Conservation (phyloP, 169 alveolate species). For the Plasmodium malariae region DNA sequence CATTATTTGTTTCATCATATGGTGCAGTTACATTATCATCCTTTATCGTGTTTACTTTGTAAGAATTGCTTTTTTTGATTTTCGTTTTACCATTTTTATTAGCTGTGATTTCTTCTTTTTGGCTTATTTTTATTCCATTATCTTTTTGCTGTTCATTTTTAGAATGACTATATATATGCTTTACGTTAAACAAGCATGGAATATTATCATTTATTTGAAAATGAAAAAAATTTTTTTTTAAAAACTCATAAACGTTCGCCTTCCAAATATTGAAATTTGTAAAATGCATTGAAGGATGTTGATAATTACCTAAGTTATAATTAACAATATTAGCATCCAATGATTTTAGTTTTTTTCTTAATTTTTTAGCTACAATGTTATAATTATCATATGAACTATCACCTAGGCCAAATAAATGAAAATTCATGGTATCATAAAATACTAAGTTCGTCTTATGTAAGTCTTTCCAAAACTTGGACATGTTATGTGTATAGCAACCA, state of each 20-base stretch:
- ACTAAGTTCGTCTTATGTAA: constrained; percentile 12
- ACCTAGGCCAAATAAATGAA: constrained; percentile 71
- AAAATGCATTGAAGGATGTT: constrained; percentile 74
- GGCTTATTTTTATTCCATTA: too few species aligned
- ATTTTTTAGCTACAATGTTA: constrained; percentile 55
- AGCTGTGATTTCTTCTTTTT: too few species aligned
- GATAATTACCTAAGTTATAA: constrained; percentile 70
- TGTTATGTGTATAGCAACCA: constrained; percentile 47
- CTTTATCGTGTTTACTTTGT: too few species aligned
- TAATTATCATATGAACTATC: constrained; percentile 75
- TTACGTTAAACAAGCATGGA: constrained; percentile 14
- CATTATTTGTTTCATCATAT: too few species aligned
- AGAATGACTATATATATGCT: neutral
- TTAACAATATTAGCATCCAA: constrained; percentile 41
- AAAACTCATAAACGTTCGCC: constrained; percentile 36
- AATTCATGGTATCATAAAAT: constrained; percentile 38
- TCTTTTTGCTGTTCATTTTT: too few species aligned
- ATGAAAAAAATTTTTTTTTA: constrained; percentile 21
- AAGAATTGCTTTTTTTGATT: too few species aligned
- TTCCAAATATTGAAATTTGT: constrained; percentile 63
- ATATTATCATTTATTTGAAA: constrained; percentile 13
- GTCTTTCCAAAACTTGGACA: constrained; percentile 45
- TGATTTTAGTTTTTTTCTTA: constrained; percentile 55
- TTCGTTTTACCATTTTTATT: too few species aligned
- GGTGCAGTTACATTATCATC: too few species aligned